Conservation (phyloP, 148 eudicot genomes). For the Drosera capensis region DNA sequence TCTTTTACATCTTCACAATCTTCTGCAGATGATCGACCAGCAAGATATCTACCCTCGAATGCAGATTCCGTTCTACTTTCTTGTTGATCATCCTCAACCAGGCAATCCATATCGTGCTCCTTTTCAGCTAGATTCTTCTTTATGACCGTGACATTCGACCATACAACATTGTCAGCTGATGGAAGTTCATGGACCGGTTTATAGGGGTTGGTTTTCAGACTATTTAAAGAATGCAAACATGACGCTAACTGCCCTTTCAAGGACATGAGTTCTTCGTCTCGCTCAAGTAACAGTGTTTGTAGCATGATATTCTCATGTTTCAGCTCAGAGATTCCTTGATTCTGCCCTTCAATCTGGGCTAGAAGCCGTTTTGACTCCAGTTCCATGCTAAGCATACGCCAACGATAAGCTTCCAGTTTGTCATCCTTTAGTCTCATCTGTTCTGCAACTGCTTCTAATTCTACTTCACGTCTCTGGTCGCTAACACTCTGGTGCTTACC, state of each 20-base stretch:
- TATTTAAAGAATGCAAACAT: conserved; percentile 18
- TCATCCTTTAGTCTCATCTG: conserved; percentile 62
- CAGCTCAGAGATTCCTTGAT: conserved; percentile 41
- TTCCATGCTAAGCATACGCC: conserved; percentile 58
- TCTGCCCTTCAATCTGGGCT: conserved; percentile 49
- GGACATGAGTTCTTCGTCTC: conserved; percentile 47
- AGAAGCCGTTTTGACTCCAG: conserved; percentile 45
- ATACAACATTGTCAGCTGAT: conserved; percentile 20
- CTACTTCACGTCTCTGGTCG: conserved; percentile 54
- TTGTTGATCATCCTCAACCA: conserved; percentile 1
- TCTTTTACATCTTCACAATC: conserved; percentile 33
- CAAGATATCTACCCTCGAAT: conserved; percentile 26
- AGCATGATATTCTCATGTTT: conserved; percentile 43
- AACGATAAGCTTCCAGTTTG: conserved; percentile 55
- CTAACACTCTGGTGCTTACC: conserved; percentile 31
- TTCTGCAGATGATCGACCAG: conserved; percentile 26
- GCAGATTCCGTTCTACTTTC: conserved; percentile 15
- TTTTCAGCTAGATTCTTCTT: conserved; percentile 35
- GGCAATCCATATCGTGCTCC: conserved; percentile 18
- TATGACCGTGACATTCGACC: conserved; percentile 50
- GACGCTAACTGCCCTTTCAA: conserved; percentile 31
- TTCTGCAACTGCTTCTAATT: conserved; percentile 62
- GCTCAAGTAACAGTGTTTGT: conserved; percentile 31
- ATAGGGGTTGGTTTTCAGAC: conserved; percentile 17
- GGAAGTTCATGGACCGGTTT: conserved; percentile 16